A percentile compares a stretch with the other conserved stretches of the same genome.
Conservation (phyloP, 2,329 filamentous ascomycete genomes). For the Aspergillus hiratsukae region DNA sequence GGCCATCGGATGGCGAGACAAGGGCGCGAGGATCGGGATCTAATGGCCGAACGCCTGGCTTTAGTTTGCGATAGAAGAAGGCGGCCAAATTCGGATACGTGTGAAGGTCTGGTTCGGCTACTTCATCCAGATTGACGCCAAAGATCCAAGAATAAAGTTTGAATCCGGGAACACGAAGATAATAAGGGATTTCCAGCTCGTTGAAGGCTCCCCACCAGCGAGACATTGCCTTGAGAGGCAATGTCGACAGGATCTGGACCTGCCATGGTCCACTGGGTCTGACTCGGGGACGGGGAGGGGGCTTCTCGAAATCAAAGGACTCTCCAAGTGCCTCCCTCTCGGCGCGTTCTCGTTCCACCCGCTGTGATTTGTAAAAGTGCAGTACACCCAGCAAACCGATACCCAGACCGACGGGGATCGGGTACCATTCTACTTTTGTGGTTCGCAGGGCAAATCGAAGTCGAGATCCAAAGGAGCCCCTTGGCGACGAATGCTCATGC, state of each 20-base stretch:
- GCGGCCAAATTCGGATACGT: slow-evolving; percentile 87
- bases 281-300: slow-evolving; percentile 58
- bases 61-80: slow-evolving; percentile 95
- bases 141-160: slow-evolving; percentile 88
- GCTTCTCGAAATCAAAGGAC: slow-evolving; percentile 31
- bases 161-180: slow-evolving; percentile 82
- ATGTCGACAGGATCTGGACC: slow-evolving; percentile 87
- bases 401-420: slow-evolving; percentile 80
- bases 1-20: slow-evolving; percentile 84
- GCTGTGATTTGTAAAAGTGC: slow-evolving; percentile 73
- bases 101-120: slow-evolving; percentile 82
- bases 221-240: slow-evolving; percentile 86
- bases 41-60: slow-evolving; percentile 79
- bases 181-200: slow-evolving; percentile 81
- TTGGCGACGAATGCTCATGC: slow-evolving; percentile 30
- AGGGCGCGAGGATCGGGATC: slow-evolving; percentile 76
- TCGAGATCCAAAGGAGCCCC: slow-evolving; percentile 54
- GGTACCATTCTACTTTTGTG: slow-evolving; percentile 79
- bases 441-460: slow-evolving; percentile 55
- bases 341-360: slow-evolving; percentile 44
- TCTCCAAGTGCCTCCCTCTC: slow-evolving; percentile 44
- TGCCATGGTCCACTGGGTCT: slow-evolving; percentile 86
- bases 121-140: slow-evolving; percentile 83
- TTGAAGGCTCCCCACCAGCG: slow-evolving; percentile 89
- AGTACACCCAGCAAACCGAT: slow-evolving; percentile 77